These are phyloP conservation scores for Ochetophila trinervis DNA, from an alignment of 306 rosid genomes.

Conservation along the genomic window DNA sequence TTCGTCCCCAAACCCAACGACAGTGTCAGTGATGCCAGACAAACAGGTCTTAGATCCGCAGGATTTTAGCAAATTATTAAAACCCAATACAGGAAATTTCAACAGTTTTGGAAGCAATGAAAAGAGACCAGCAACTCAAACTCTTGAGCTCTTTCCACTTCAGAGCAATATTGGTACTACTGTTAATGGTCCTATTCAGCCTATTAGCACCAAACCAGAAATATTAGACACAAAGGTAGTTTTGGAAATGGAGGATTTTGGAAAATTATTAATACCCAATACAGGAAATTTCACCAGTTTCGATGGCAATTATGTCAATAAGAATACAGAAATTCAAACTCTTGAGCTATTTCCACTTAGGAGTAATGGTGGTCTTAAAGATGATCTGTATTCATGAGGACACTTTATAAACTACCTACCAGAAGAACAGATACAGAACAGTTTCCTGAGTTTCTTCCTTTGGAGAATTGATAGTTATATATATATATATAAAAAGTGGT, in stretches of 20 bases:
- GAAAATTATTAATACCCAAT: too few relatives aligned
- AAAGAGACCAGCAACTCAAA: not conserved
- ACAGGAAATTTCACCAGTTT: too few relatives aligned
- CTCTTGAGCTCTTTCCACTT: conserved; percentile 3
- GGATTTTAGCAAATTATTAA: conserved; percentile 8
- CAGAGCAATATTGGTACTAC: too few relatives aligned
- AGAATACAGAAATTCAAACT: conserved; percentile 27
- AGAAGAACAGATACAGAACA: conserved; percentile 23
- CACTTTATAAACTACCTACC: conserved; percentile 16
- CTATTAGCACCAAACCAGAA: too few relatives aligned
- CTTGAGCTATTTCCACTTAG: conserved; percentile 61
- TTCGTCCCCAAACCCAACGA: conserved; percentile 20
- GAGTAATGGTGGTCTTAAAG: conserved; percentile 25
- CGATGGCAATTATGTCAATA: too few relatives aligned
- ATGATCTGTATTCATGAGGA: conserved; percentile 5
- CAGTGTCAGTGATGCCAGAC: conserved; percentile 11
- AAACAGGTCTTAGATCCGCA: conserved; percentile 18
- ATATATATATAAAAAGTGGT: too few relatives aligned
- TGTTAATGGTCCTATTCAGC: too few relatives aligned
- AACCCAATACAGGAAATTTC: conserved; percentile 27
- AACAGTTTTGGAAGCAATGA: conserved; percentile 12
- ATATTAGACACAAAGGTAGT: too few relatives aligned
- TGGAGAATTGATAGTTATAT: conserved; percentile 27
- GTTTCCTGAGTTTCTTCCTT: conserved; percentile 59
- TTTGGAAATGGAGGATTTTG: too few relatives aligned